Conservation (phyloP, 2,329 filamentous ascomycete genomes). For the Cercospora sojina region DNA sequence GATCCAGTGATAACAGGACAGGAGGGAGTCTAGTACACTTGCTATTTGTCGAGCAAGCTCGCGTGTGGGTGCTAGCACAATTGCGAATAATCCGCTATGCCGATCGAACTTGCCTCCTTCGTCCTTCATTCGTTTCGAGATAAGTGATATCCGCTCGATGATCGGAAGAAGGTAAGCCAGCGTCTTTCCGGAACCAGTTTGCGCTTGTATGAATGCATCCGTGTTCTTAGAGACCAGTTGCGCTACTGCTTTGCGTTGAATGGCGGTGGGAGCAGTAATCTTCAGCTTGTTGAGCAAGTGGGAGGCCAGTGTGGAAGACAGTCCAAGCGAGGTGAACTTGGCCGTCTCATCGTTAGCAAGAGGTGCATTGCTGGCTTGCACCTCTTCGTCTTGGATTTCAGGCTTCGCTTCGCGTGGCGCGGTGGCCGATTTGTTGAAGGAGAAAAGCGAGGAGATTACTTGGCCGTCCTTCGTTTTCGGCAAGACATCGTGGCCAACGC, state of each 20-base stretch:
- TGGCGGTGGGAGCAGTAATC: conserved; percentile 87
- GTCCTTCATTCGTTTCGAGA: conserved; percentile 57
- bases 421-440: conserved; percentile 76
- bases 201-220: conserved; percentile 93
- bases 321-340: conserved; percentile 80
- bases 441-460: conserved; percentile 88
- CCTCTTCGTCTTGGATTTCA: conserved; percentile 45
- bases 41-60: conserved; percentile 95
- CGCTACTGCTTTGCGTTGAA: conserved; percentile 85
- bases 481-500: conserved; percentile 23
- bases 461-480: conserved; percentile 28
- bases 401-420: conserved; percentile 46
- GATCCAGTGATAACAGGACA: conserved; percentile 90
- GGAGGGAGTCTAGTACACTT: conserved; percentile 76
- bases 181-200: conserved; percentile 97
- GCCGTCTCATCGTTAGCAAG: conserved; percentile 72
- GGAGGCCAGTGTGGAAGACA: conserved; percentile 75
- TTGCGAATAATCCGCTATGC: conserved; percentile 86
- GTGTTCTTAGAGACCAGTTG: conserved; percentile 76
- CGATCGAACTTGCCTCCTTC: conserved; percentile 62
- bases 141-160: conserved; percentile 78
- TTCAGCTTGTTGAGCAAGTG: conserved; percentile 83
- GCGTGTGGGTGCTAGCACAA: conserved; percentile 89
- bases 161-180: conserved; percentile 93
- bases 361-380: conserved; percentile 86